Conservation (phyloP, 2,329 filamentous ascomycete genomes). For the Xylaria sp. region DNA sequence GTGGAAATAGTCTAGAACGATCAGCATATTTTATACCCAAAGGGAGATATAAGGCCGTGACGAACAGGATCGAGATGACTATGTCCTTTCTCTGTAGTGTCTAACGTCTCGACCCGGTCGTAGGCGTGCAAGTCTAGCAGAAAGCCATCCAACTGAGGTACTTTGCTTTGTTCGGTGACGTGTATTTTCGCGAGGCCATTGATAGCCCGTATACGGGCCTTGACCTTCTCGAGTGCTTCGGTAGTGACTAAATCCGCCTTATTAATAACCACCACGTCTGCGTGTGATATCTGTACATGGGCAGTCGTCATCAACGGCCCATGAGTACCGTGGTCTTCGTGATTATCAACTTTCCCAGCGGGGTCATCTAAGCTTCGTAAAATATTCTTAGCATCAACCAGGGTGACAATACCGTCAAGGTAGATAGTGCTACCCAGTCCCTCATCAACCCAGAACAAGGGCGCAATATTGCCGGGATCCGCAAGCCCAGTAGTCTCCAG, state of each 20-base stretch:
- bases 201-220: conserved; percentile 77
- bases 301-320: conserved; percentile 85
- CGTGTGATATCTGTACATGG: conserved; percentile 95
- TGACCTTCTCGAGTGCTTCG: conserved; percentile 71
- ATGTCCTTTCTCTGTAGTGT: conserved; percentile 77
- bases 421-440: conserved; percentile 95
- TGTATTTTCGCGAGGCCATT: conserved; percentile 88
- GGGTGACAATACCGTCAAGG: conserved; percentile 92
- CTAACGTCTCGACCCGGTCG: conserved; percentile 76
- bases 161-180: conserved; percentile 77
- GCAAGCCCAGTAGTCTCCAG: conserved; percentile 95
- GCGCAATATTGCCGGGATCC: conserved; percentile 93
- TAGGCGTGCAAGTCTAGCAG: conserved; percentile 93
- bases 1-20: conserved; percentile 77
- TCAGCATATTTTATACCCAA: conserved; percentile 21
- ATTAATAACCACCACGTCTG: conserved; percentile 93
- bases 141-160: conserved; percentile 83
- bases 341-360: conserved; percentile 56
- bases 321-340: conserved; percentile 54
- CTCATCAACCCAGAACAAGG: conserved; percentile 97
- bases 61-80: conserved; percentile 87
- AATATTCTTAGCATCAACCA: conserved; percentile 95
- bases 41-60: not conserved
- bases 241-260: conserved; percentile 83
- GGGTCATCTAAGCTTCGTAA: conserved; percentile 79